phyloP scores from a whole-genome alignment of 306 rosid genomes.

The Fragaria ananassa region DNA sequence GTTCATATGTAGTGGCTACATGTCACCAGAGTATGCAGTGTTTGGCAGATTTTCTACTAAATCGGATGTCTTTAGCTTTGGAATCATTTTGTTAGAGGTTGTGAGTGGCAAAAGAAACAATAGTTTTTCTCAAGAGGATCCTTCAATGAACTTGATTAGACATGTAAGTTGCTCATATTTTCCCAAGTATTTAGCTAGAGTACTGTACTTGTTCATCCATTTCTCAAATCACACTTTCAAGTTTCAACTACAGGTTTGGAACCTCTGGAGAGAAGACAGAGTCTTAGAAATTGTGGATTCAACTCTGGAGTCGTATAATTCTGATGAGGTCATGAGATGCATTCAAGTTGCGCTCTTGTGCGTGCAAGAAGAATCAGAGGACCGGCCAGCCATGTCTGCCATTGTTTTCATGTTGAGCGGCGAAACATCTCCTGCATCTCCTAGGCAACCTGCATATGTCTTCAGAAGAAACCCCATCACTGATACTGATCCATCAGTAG shows the following conservation, averaged over 20 bases:
- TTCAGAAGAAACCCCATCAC: neutral
- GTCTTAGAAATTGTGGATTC: conserved; percentile 47
- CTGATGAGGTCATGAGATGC: conserved; percentile 48
- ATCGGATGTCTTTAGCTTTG: conserved; percentile 53
- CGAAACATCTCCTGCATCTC: neutral
- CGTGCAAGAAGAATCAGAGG: conserved; percentile 48
- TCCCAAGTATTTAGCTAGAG: neutral
- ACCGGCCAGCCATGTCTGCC: conserved; percentile 55
- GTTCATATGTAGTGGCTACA: conserved; percentile 40
- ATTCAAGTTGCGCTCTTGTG: conserved; percentile 64
- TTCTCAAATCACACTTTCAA: no score
- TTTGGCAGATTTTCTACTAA: conserved; percentile 45
- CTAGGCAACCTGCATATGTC: neutral
- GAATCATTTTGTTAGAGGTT: conserved; percentile 53
- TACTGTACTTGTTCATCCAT: neutral
- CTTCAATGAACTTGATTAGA: conserved; percentile 41
- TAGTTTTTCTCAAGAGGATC: conserved; percentile 21
- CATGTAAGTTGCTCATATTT: conserved; percentile 35
- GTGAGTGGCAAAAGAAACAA: conserved; percentile 46
- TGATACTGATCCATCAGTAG: neutral
- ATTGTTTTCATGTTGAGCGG: conserved; percentile 54
- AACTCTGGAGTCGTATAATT: conserved; percentile 19
- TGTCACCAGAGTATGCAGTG: conserved; percentile 63
- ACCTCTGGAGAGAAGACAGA: conserved; percentile 41
- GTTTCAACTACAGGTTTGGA: conserved; percentile 38